phyloP scores from a whole-genome alignment of 2,329 filamentous ascomycete species.

The Aspergillus sclerotialis region DNA sequence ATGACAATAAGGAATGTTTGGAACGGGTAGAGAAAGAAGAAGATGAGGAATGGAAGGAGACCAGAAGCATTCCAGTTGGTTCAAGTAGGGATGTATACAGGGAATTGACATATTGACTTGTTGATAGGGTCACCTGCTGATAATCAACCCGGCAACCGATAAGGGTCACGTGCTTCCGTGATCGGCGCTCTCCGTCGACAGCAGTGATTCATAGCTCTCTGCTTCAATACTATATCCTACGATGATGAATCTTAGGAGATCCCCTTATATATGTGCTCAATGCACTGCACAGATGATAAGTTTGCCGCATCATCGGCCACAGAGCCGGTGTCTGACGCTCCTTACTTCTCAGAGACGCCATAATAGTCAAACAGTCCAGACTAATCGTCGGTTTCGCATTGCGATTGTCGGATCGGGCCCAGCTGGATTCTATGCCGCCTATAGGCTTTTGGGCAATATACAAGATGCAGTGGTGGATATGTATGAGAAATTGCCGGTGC shows the following conservation, averaged over 20 bases:
- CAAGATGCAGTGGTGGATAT: conserved; percentile 74
- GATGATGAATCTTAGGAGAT: conserved; percentile 20
- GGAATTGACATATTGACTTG: conserved; percentile 2
- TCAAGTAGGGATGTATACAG: conserved; percentile 3
- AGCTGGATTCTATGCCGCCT: conserved; percentile 91
- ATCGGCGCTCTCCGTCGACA: no score
- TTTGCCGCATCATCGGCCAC: conserved; percentile 4
- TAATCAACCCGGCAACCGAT: conserved; percentile 15
- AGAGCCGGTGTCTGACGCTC: conserved; percentile 2
- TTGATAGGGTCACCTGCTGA: conserved; percentile 10
- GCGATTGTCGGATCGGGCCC: conserved; percentile 90
- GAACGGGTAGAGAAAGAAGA: conserved; percentile 5
- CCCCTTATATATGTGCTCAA: conserved; percentile 21
- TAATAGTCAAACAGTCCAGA: conserved; percentile 23
- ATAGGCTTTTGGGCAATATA: conserved; percentile 72
- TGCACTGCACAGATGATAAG: conserved; percentile 18
- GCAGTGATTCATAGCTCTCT: background rate
- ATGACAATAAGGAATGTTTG: conserved; percentile 18
- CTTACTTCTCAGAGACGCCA: conserved; percentile 15
- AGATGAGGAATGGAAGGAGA: conserved; percentile 6
- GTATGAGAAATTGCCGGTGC: conserved; percentile 90
- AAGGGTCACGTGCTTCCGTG: conserved; percentile 9
- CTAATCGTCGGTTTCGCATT: conserved; percentile 59
- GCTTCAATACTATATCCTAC: background rate
- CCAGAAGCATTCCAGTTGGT: conserved; percentile 8